These are phyloP conservation scores for Aspergillus candidus DNA, from an alignment of 2,329 filamentous ascomycete species.

Conservation along the genomic window DNA sequence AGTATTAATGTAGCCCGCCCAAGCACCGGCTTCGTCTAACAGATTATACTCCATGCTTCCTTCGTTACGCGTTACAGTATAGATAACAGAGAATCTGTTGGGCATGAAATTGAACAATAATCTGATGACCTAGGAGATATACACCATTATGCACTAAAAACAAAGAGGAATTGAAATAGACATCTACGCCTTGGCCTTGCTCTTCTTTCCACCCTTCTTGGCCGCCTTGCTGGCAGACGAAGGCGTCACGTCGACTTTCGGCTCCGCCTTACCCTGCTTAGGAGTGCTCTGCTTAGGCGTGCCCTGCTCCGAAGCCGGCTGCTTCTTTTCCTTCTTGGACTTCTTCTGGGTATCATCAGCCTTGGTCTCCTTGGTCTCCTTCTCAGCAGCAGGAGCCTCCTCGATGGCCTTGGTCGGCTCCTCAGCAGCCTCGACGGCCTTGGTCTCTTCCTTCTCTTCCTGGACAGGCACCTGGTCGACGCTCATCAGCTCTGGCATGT, in stretches of 20 bases:
- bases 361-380: constrained; percentile 6
- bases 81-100: too few species aligned
- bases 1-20: too few species aligned
- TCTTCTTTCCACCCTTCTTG: constrained; percentile 26
- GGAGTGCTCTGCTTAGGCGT: constrained; percentile 3
- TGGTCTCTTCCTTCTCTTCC: constrained; percentile 15
- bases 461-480: constrained; percentile 49
- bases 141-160: constrained; percentile 9
- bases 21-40: too few species aligned
- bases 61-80: too few species aligned
- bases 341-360: constrained; percentile 19
- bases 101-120: constrained; percentile 5
- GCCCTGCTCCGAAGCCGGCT: constrained; percentile 10
- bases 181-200: constrained; percentile 25
- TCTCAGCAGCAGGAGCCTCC: constrained; percentile 19
- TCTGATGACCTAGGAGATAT: constrained; percentile 5
- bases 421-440: constrained; percentile 31
- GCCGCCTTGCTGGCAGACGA: constrained; percentile 22
- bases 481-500: constrained; percentile 64
- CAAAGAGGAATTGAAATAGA: neutral
- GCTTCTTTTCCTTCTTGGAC: constrained; percentile 21
- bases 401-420: constrained; percentile 24
- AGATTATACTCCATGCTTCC: too few species aligned
- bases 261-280: neutral
- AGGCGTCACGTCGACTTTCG: constrained; percentile 3